Evolutionary conservation across 2,329 filamentous ascomycete genomes (phyloP).

Genomic region (Xylariaceae sp.): DNA sequence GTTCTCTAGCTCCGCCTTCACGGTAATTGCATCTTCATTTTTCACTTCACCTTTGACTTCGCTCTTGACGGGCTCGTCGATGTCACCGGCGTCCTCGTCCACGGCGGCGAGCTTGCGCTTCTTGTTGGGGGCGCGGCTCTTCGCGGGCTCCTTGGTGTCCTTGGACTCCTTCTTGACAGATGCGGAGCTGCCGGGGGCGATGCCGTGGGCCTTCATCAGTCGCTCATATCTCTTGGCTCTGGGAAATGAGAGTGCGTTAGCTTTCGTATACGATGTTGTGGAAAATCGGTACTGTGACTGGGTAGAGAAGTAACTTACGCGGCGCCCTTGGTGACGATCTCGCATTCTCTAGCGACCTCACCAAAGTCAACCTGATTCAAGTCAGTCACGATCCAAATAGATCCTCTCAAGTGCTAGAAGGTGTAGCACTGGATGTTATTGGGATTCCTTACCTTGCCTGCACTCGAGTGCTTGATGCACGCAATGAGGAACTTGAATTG

Average conservation of each 20-base stretch:
- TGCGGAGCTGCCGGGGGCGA: conserved; percentile 36
- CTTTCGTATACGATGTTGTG: too few species aligned
- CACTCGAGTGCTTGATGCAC: conserved; percentile 64
- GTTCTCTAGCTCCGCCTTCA: conserved; percentile 36
- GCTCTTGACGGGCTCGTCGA: conserved; percentile 36
- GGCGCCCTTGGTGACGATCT: conserved; percentile 66
- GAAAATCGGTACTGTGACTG: neutral
- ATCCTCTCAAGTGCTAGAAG: neutral
- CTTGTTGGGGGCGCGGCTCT: conserved; percentile 30
- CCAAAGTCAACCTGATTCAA: conserved; percentile 62
- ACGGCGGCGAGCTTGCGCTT: conserved; percentile 42
- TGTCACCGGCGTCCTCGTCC: conserved; percentile 38
- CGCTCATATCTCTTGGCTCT: conserved; percentile 71
- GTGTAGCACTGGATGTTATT: neutral
- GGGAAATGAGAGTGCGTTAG: conserved; percentile 9
- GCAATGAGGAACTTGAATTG: conserved; percentile 68
- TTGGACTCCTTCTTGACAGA: conserved; percentile 36
- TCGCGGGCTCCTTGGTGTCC: conserved; percentile 30
- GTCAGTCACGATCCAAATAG: conserved; percentile 22
- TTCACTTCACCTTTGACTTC: conserved; percentile 40
- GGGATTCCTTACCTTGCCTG: conserved; percentile 57
- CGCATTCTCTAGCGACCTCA: conserved; percentile 65
- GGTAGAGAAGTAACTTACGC: conserved; percentile 58
- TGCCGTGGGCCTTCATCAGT: conserved; percentile 62
- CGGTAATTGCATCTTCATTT: conserved; percentile 35